A percentile compares a stretch with the other conserved stretches of the same genome.
phyloP scores from a whole-genome alignment of 441 rosid species.

The Breynia disticha region DNA sequence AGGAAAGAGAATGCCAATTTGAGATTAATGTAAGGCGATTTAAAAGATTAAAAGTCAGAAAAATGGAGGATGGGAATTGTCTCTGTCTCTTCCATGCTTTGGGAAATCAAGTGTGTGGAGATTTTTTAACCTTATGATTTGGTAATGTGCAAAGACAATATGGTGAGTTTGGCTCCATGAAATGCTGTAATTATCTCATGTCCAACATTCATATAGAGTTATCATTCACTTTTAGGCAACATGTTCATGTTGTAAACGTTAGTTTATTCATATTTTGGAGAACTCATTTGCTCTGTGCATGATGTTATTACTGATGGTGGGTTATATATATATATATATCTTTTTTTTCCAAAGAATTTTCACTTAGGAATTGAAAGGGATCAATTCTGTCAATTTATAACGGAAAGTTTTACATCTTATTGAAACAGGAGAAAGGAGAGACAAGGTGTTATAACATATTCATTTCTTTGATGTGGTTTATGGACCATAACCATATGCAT shows the following conservation, averaged over 20 bases:
- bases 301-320: background rate
- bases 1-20: conserved; percentile 94
- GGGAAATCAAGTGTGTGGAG: conserved; percentile 97
- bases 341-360: background rate
- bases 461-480: background rate
- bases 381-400: conserved; percentile 91
- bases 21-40: conserved; percentile 67
- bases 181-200: background rate
- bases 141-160: conserved; percentile 88
- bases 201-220: background rate
- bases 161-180: conserved; percentile 43
- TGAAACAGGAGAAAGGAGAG: conserved; percentile 97
- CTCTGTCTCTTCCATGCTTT: conserved; percentile 97
- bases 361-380: conserved; percentile 86
- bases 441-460: conserved; percentile 53
- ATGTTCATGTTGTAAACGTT: background rate
- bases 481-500: no score
- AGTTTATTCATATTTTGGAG: background rate
- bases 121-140: conserved; percentile 62
- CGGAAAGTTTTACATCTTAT: conserved; percentile 88
- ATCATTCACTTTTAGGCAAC: background rate
- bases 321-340: background rate
- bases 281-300: background rate
- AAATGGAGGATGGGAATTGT: conserved; percentile 99
- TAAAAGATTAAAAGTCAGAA: conserved; percentile 75